Evolutionary conservation across 2,329 filamentous ascomycete genomes (phyloP), one percentile per base, ranked within the genome.

Genomic region (Paraphoma sp.): DNA sequence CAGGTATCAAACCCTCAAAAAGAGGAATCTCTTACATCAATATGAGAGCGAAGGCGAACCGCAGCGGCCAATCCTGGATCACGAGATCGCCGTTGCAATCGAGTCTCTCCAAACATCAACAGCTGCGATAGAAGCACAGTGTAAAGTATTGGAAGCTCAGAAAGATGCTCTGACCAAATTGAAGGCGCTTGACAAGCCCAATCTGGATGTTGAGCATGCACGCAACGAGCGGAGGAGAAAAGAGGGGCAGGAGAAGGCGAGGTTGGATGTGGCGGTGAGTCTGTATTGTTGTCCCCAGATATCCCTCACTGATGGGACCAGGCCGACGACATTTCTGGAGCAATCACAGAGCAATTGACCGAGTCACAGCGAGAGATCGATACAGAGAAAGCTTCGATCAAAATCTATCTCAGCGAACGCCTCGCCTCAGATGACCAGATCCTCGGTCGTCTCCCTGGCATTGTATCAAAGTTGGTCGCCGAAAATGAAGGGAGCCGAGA

Each of bases 41-140:
- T 71, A 71, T 49, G 67, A 73, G 45, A 64, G 57, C 38, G 70
- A 73, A 17, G 60, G 68, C 16, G 67, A 69, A 31, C 64, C 68
- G 7, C 53, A 63, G 33, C 82, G 82, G 51, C 81, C 84, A 5
- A 73, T 89, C 45, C 76, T 80, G 12, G 87, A 90, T 54, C 78
- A 83, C 28, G 87, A 90, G 49, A 78, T 91, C 53, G 80, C 80
- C 51, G 74, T 79, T 41, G 89, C 89, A 14, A 86, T 90, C 48
- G 81, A 84, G 3, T 84, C 89, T 51, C 79, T 92, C n/a, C 82
- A 85, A 56, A 80, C 80, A 38, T 90, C 89, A 1, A 91, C 89
- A 0, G 82, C 82, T 16, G 83, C 82, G 16, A 89, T 91, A 29
- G 81, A 84, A 59, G 84, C 84, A 72, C 89, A 91, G 68, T 87